These are phyloP conservation scores for Phytophthora gonapodyides DNA, from an alignment of 352 stramenopile genomes.

Conservation along the genomic window DNA sequence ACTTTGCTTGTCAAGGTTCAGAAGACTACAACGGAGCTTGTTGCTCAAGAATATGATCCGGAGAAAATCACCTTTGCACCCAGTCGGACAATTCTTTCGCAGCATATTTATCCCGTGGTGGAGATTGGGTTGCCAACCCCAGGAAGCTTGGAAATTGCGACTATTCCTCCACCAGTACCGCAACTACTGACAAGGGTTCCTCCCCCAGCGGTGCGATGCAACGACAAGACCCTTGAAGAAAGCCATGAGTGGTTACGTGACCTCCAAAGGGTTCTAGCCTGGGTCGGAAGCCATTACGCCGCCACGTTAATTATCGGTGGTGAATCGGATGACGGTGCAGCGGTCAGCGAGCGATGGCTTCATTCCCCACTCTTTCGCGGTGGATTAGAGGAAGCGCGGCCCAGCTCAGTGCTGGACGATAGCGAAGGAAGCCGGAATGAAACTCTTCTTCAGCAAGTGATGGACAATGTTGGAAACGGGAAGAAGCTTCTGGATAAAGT, in stretches of 20 bases:
- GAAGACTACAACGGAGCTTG: constrained; percentile 15
- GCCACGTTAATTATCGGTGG: constrained; percentile 55
- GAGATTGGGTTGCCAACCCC: constrained; percentile 1
- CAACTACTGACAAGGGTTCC: constrained; percentile 10
- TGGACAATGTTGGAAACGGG: constrained; percentile 69
- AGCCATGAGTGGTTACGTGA: constrained; percentile 59
- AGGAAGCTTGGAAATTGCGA: constrained; percentile 3
- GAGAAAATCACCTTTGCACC: constrained; percentile 42
- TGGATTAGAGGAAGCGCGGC: constrained; percentile 43
- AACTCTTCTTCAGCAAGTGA: constrained; percentile 68
- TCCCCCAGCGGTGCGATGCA: constrained; percentile 1
- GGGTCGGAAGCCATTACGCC: constrained; percentile 69
- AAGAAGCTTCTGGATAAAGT: constrained; percentile 87
- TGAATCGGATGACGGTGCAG: constrained; percentile 10
- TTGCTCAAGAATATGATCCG: constrained; percentile 28
- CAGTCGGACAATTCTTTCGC: constrained; percentile 58
- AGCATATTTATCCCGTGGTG: constrained; percentile 55
- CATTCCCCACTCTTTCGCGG: constrained; percentile 61
- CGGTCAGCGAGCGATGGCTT: constrained; percentile 52
- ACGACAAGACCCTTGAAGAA: constrained; percentile 34
- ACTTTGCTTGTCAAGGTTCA: constrained; percentile 44
- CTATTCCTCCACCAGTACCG: constrained; percentile 13
- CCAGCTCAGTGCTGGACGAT: constrained; percentile 3
- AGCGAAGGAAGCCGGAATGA: constrained; percentile 47
- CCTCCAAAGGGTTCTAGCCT: constrained; percentile 65